phyloP scores from a whole-genome alignment of 768 basidiomycete species.

The Lactarius trivialis region DNA sequence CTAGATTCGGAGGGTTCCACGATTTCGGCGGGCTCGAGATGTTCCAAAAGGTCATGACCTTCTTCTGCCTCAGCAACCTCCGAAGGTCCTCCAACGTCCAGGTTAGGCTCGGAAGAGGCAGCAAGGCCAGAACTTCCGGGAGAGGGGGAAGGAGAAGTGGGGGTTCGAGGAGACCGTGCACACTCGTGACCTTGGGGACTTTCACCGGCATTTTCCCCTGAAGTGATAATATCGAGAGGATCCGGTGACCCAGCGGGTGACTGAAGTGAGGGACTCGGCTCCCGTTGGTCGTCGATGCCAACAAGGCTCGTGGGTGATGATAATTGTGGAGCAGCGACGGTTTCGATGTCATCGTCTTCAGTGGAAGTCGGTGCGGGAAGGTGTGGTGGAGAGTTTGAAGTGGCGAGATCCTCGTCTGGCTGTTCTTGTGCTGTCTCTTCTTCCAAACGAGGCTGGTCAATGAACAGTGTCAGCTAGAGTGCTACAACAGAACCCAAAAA shows the following conservation, averaged over 20 bases:
- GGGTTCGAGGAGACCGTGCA: background rate
- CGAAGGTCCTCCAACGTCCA: background rate
- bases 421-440: conserved; percentile 13
- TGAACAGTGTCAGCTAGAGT: background rate
- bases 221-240: conserved; percentile 15
- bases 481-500: background rate
- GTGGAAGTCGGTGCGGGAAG: background rate
- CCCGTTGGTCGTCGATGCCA: conserved; percentile 1
- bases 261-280: conserved; percentile 1
- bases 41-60: background rate
- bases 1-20: conserved; percentile 2
- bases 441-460: background rate
- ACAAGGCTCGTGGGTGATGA: conserved; percentile 12
- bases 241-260: conserved; percentile 7
- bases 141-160: background rate
- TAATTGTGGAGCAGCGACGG: background rate
- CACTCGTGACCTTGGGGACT: background rate
- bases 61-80: background rate
- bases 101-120: background rate
- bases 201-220: conserved; percentile 5
- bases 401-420: conserved; percentile 9
- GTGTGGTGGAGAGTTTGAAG: background rate
- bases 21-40: background rate
- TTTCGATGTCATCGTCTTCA: background rate
- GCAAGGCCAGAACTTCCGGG: background rate